A percentile compares a stretch with the other conserved stretches of the same genome.
Conservation (phyloP, 257 asterid genomes). For the Nicotiana paniculata region DNA sequence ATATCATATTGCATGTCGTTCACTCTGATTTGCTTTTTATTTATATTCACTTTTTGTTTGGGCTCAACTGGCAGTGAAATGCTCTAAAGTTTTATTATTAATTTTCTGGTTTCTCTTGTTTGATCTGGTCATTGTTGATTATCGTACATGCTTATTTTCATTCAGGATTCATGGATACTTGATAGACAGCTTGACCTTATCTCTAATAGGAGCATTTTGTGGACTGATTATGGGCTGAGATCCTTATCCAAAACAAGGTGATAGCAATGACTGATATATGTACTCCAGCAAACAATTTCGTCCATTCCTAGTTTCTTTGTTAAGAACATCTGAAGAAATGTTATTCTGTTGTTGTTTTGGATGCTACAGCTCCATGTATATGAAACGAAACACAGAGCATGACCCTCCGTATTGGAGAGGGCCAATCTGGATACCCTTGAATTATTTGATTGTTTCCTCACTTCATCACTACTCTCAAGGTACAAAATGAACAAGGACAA, state of each 20-base stretch:
- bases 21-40: neutral
- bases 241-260: constrained; percentile 93
- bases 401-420: constrained; percentile 99
- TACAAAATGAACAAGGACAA: constrained; percentile 12
- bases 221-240: constrained; percentile 90
- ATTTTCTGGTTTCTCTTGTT: neutral
- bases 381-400: constrained; percentile 94
- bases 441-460: constrained; percentile 83
- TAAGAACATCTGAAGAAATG: neutral
- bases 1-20: neutral
- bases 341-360: neutral
- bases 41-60: neutral
- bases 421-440: constrained; percentile 97
- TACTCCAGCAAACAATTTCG: neutral
- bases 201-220: constrained; percentile 65
- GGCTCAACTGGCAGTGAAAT: neutral
- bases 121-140: neutral
- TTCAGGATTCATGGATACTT: constrained; percentile 70
- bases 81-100: neutral
- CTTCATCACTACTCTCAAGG: constrained; percentile 84
- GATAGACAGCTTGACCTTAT: constrained; percentile 84
- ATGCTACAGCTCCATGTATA: constrained; percentile 65
- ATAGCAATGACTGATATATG: neutral
- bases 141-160: neutral
- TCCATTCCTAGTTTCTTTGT: neutral